Percentiles rank a stretch among this genome's conserved stretches.
These are phyloP conservation scores for Limtongia smithiae DNA, from an alignment of 805 yeast genomes.

Conservation along the genomic window DNA sequence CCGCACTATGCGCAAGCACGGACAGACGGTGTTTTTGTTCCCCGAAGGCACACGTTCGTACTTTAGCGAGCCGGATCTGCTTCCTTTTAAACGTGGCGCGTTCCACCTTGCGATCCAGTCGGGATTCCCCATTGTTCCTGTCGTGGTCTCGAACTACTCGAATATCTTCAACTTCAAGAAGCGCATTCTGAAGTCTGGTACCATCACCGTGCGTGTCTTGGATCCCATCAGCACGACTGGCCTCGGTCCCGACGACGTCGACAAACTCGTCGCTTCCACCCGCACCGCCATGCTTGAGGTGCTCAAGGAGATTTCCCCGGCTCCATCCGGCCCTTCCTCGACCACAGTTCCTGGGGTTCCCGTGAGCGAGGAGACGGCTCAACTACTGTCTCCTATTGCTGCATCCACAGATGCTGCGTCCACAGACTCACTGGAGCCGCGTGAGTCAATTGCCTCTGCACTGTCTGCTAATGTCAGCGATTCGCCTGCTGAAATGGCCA, in stretches of 20 bases:
- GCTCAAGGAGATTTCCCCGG: constrained; percentile 21
- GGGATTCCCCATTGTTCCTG: constrained; percentile 81
- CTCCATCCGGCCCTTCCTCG: background rate
- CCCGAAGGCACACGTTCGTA: constrained; percentile 98
- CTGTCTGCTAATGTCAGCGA: background rate
- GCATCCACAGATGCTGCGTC: background rate
- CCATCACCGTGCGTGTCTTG: constrained; percentile 58
- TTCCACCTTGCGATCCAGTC: constrained; percentile 96
- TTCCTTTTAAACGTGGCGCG: constrained; percentile 96
- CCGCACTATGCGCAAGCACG: constrained; percentile 52
- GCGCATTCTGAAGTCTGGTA: constrained; percentile 71
- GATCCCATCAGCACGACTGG: constrained; percentile 75
- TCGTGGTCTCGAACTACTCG: constrained; percentile 83
- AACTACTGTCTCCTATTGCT: background rate
- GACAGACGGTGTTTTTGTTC: constrained; percentile 80
- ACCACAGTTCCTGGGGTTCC: too few relatives aligned
- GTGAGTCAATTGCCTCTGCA: background rate
- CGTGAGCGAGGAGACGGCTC: background rate
- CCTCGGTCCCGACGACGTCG: constrained; percentile 67
- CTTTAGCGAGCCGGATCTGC: constrained; percentile 58
- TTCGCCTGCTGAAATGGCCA: background rate
- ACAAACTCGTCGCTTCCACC: constrained; percentile 53
- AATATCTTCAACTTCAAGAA: constrained; percentile 59
- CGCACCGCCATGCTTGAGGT: constrained; percentile 53
- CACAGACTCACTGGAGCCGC: background rate